Percentiles rank a stretch among this genome's conserved stretches.
These are phyloP conservation scores for Papilionanthe hybrid DNA, from an alignment of 116 monocot species.

Conservation along the genomic window DNA sequence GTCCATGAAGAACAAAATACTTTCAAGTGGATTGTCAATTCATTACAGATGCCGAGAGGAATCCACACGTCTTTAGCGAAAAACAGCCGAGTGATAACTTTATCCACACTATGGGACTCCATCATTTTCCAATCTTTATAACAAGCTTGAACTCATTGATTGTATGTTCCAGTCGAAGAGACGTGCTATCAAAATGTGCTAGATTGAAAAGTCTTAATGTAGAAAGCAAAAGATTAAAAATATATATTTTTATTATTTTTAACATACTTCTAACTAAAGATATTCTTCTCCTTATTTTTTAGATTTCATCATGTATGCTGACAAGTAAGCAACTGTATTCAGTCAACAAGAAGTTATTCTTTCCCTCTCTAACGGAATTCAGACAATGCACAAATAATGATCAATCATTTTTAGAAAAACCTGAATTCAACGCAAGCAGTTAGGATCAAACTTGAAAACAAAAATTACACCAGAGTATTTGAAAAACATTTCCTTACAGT, in stretches of 20 bases:
- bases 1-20: not conserved
- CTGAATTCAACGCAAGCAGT: not conserved
- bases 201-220: not conserved
- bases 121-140: too few relatives aligned
- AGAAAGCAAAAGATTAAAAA: not conserved
- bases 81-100: too few relatives aligned
- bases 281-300: not conserved
- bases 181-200: not conserved
- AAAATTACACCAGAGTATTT: not conserved
- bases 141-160: not conserved
- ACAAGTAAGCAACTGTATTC: not conserved
- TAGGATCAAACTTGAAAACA: not conserved
- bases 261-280: not conserved
- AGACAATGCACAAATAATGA: not conserved
- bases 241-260: not conserved
- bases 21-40: too few relatives aligned
- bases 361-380: not conserved
- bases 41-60: too few relatives aligned
- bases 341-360: not conserved
- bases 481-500: constrained; percentile 47
- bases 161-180: not conserved
- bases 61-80: too few relatives aligned
- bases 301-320: not conserved
- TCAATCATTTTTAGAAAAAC: not conserved
- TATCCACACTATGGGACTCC: too few relatives aligned